phyloP scores from a whole-genome alignment of 2,329 filamentous ascomycete genomes.

The Penicillium hordei region DNA sequence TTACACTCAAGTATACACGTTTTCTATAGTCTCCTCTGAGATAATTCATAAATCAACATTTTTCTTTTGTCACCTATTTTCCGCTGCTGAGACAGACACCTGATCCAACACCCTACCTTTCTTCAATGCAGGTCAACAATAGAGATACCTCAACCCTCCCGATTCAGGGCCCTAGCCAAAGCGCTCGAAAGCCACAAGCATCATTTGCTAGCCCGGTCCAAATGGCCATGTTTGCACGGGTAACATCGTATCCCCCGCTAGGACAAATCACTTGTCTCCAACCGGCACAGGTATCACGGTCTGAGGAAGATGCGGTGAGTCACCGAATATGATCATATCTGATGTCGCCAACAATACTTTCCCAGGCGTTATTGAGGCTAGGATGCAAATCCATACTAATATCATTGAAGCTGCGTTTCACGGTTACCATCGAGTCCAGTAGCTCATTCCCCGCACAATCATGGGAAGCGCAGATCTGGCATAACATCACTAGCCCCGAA shows the following conservation, averaged over 20 bases:
- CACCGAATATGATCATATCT: neutral
- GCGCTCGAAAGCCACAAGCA: conserved; percentile 24
- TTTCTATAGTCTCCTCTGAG: neutral
- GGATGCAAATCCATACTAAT: neutral
- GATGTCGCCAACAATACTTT: neutral
- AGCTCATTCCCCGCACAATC: conserved; percentile 53
- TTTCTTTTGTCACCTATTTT: neutral
- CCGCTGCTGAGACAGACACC: neutral
- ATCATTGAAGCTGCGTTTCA: conserved; percentile 57
- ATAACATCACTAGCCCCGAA: conserved; percentile 60
- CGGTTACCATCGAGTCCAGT: conserved; percentile 68
- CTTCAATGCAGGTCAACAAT: conserved; percentile 15
- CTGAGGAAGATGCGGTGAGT: conserved; percentile 29
- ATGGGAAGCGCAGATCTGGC: conserved; percentile 78
- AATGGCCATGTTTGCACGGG: conserved; percentile 53
- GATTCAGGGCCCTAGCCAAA: conserved; percentile 16
- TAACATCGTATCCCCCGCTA: conserved; percentile 68
- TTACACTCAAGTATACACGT: neutral
- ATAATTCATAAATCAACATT: neutral
- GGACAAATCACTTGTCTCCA: conserved; percentile 69
- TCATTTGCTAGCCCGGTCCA: conserved; percentile 41
- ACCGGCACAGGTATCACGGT: conserved; percentile 30
- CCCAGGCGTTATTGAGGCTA: neutral
- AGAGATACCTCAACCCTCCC: conserved; percentile 23
- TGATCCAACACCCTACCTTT: conserved; percentile 1